Evolutionary conservation across 306 rosid species (phyloP).

Genomic region (Rosa chinensis): DNA sequence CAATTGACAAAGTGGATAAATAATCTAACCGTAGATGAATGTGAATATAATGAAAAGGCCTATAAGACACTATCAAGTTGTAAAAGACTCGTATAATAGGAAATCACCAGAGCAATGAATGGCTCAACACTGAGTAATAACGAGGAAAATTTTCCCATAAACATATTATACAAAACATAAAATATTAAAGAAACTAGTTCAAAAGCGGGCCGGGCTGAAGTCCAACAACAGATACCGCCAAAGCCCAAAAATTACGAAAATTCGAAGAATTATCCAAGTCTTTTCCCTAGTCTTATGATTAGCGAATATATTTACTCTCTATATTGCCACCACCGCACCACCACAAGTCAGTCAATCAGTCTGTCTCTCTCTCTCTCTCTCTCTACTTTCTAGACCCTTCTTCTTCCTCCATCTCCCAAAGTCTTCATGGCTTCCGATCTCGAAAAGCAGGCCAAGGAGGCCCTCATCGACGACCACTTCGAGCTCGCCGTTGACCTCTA

Average conservation of each 20-base stretch:
- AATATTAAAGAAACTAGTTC: no score
- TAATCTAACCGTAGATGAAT: no score
- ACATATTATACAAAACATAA: no score
- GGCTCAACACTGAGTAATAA: no score
- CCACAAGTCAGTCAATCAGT: constrained; percentile 7
- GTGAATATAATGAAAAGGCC: no score
- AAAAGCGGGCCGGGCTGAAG: no score
- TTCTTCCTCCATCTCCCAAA: neutral
- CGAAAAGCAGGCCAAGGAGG: constrained; percentile 64
- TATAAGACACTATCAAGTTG: no score
- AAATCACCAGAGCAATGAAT: no score
- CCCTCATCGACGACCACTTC: constrained; percentile 85
- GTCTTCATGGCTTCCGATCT: constrained; percentile 82
- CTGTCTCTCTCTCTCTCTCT: constrained; percentile 2
- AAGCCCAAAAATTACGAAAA: neutral
- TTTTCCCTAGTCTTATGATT: neutral
- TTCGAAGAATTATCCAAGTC: neutral
- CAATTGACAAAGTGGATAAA: no score
- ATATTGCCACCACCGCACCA: neutral
- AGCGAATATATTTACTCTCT: neutral
- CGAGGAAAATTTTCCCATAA: no score
- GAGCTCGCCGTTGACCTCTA: constrained; percentile 63
- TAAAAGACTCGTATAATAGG: no score
- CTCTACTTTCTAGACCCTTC: constrained; percentile 31
- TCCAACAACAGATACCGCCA: no score